Evolutionary conservation across 768 basidiomycete genomes (phyloP).

Genomic region (Boletus sensibilis): DNA sequence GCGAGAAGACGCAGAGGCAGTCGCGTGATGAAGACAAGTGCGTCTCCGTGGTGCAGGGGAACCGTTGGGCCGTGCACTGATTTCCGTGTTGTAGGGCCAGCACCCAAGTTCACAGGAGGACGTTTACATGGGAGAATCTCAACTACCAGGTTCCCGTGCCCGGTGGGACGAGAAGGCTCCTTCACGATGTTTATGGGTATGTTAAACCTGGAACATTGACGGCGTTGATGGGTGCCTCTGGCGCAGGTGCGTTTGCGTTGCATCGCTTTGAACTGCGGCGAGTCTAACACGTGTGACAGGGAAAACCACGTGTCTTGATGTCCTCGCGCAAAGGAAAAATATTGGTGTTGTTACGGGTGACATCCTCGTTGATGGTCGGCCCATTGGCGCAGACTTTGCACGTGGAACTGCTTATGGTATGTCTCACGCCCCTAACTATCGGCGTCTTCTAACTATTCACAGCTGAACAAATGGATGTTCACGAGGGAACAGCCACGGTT

Average conservation of each 20-base stretch:
- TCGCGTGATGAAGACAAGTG: slow-evolving; percentile 17
- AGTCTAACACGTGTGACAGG: slow-evolving; percentile 38
- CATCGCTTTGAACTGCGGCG: slow-evolving; percentile 5
- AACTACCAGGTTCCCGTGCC: slow-evolving; percentile 76
- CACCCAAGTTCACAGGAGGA: slow-evolving; percentile 6
- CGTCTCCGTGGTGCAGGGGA: slow-evolving; percentile 1
- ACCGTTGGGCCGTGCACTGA: slow-evolving; percentile 1
- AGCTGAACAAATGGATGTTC: slow-evolving; percentile 85
- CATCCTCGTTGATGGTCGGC: slow-evolving; percentile 63
- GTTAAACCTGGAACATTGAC: slow-evolving; percentile 87
- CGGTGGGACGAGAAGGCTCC: slow-evolving; percentile 56
- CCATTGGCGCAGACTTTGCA: slow-evolving; percentile 55
- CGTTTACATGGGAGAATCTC: slow-evolving; percentile 81
- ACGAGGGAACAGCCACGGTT: slow-evolving; percentile 79
- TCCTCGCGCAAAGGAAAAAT: slow-evolving; percentile 69
- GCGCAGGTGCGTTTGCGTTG: slow-evolving; percentile 51
- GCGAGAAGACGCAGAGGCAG: slow-evolving; percentile 22
- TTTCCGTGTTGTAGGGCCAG: neutral
- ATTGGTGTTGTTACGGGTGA: slow-evolving; percentile 66
- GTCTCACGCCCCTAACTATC: slow-evolving; percentile 23
- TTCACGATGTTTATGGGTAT: slow-evolving; percentile 77
- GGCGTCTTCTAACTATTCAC: slow-evolving; percentile 23
- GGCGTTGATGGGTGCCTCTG: slow-evolving; percentile 85
- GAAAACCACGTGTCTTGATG: slow-evolving; percentile 77
- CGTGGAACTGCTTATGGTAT: slow-evolving; percentile 77